phyloP scores from a whole-genome alignment of 140 eudicot species.

The Anethum foeniculum region DNA sequence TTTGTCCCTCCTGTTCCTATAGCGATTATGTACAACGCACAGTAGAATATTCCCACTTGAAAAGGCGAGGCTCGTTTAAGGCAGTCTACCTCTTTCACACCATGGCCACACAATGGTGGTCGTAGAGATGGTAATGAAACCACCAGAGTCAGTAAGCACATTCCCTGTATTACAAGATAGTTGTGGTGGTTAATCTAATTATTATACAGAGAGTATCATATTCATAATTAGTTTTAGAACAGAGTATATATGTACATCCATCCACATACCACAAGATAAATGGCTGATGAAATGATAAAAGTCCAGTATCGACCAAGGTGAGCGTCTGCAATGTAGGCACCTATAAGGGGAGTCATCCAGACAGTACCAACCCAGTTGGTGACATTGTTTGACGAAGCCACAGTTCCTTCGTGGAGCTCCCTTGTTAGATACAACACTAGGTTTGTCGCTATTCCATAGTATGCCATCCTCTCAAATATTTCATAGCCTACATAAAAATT shows the following conservation, averaged over 20 bases:
- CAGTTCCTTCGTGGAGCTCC: conserved; percentile 75
- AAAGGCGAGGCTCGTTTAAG: conserved; percentile 35
- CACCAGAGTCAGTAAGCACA: conserved; percentile 45
- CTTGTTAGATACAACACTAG: conserved; percentile 56
- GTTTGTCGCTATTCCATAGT: conserved; percentile 68
- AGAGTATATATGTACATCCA: neutral
- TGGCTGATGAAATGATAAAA: conserved; percentile 49
- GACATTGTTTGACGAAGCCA: conserved; percentile 60
- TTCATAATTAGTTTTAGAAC: neutral
- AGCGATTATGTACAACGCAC: conserved; percentile 59
- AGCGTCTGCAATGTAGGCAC: conserved; percentile 74
- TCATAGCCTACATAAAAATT: conserved; percentile 50
- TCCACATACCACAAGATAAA: conserved; percentile 46
- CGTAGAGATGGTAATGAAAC: conserved; percentile 39
- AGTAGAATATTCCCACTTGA: conserved; percentile 50
- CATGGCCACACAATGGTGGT: conserved; percentile 53
- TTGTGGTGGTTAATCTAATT: neutral
- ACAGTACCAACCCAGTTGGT: conserved; percentile 72
- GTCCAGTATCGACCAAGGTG: conserved; percentile 78
- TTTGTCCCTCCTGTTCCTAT: conserved; percentile 83
- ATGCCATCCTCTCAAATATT: conserved; percentile 77
- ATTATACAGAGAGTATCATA: neutral
- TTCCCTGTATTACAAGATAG: conserved; percentile 33
- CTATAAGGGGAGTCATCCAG: conserved; percentile 67
- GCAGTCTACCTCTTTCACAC: conserved; percentile 35